Conservation (phyloP, 768 basidiomycete genomes). For the Mycena haematopus region DNA sequence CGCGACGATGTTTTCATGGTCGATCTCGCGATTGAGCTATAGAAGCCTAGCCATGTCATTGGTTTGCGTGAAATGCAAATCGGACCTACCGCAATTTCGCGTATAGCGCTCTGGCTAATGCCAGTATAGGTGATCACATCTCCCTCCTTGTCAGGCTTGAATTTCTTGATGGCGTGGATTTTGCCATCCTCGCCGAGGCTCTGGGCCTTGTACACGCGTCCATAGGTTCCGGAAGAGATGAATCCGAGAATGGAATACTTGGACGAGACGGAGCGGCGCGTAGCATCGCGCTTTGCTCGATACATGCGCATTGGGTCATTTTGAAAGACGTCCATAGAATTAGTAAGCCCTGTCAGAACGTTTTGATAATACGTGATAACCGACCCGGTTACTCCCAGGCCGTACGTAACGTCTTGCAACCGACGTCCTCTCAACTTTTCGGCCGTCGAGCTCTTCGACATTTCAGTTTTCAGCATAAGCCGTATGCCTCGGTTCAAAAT, state of each 20-base stretch:
- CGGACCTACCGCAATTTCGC: slow-evolving; percentile 88
- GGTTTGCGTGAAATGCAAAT: background rate
- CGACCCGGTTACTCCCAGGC: no score
- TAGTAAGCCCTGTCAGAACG: no score
- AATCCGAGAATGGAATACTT: slow-evolving; percentile 95
- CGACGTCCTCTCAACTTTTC: no score
- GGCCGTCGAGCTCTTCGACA: no score
- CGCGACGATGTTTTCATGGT: slow-evolving; percentile 89
- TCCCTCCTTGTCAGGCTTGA: slow-evolving; percentile 99
- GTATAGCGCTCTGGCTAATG: slow-evolving; percentile 95
- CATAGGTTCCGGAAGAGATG: slow-evolving; percentile 98
- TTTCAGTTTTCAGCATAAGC: no score
- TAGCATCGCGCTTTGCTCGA: slow-evolving; percentile 76
- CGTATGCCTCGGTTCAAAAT: no score
- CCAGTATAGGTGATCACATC: slow-evolving; percentile 96
- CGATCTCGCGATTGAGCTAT: slow-evolving; percentile 87
- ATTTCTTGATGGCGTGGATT: slow-evolving; percentile 98
- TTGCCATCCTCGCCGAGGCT: slow-evolving; percentile 71
- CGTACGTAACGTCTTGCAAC: no score
- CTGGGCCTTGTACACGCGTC: slow-evolving; percentile 97
- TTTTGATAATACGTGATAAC: no score
- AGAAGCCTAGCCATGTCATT: background rate
- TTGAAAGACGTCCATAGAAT: slow-evolving; percentile 53
- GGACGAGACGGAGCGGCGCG: slow-evolving; percentile 69
- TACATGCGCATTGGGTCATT: slow-evolving; percentile 89